Evolutionary conservation across 805 yeast genomes (phyloP), one percentile per base, ranked within the genome.

Genomic region (Yamadazyma ubonensis): DNA sequence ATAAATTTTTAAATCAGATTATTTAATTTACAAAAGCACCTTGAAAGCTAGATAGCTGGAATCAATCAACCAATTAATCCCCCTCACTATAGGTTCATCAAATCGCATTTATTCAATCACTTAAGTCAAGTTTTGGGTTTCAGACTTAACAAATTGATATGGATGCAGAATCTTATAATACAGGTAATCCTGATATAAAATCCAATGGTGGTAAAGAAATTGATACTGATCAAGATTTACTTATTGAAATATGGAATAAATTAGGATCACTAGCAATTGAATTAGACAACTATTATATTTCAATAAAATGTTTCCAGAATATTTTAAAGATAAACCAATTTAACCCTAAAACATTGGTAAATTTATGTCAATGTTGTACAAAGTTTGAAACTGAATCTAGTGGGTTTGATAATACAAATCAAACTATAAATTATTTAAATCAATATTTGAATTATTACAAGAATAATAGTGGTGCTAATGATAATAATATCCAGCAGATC

Each of bases 271-370:
- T 41, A 14, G 35, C 48, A 6, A 15, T 36, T 4, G 42, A 32
- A 18, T 33, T 41, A 8, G 41, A 45, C 22, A 18, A 36, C 18
- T 39, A 29, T 18, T 31, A 39, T 9, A 14, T 38, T 4, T 35
- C 41, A 6, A 41, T 39, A 11, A 34, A 34, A 29, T 45, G 45
- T 20, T 45, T 39, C n/a, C 38, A 42, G 8, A 45, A 39, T 21
- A 30, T 43, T 10, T 21, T 45, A 2, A 38, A 41, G 25, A 38
- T 33, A 16, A 42, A 27, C 15, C 34, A 34, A 4, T 34, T 36
- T 12, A 23, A 39, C 18, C 17, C 34, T 12, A 12, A 22, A 16
- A 39, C 38, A 2, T 16, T 39, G 11, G n/a, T 39, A 4, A 33
- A 29, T 12, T 33, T 39, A 8, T 18, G 38, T 6, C 23, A 25